Percentiles rank a stretch among this genome's conserved stretches.
Evolutionary conservation across 208 protist species (phyloP).

Genomic region (Wallacemonas sp.): DNA sequence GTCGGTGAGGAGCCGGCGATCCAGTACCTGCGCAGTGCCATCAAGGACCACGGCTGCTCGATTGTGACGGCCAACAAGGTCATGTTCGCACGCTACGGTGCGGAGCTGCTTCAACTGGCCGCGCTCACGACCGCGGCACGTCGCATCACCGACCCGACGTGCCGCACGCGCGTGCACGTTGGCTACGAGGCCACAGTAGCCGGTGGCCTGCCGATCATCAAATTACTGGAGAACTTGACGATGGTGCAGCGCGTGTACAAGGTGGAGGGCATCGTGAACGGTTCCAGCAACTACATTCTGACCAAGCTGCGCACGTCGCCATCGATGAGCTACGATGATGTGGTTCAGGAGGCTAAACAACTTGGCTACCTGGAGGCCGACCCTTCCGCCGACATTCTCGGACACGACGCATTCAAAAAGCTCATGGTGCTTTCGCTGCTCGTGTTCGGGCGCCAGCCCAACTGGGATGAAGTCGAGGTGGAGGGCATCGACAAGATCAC

Average conservation of each 20-base stretch:
- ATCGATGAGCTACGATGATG: slow-evolving; percentile 29
- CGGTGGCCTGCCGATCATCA: slow-evolving; percentile 37
- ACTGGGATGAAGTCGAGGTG: slow-evolving; percentile 29
- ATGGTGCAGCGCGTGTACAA: slow-evolving; percentile 31
- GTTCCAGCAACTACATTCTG: slow-evolving; percentile 43
- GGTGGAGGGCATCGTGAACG: slow-evolving; percentile 46
- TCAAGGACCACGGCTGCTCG: slow-evolving; percentile 32
- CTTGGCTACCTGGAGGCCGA: slow-evolving; percentile 49
- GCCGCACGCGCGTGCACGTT: slow-evolving; percentile 16
- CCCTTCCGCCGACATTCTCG: slow-evolving; percentile 37
- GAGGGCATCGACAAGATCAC: slow-evolving; percentile 37
- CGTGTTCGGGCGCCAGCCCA: slow-evolving; percentile 33
- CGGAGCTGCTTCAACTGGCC: slow-evolving; percentile 32
- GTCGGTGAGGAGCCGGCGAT: slow-evolving; percentile 40
- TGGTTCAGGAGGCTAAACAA: slow-evolving; percentile 31
- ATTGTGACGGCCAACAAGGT: slow-evolving; percentile 46
- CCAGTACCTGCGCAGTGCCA: slow-evolving; percentile 28
- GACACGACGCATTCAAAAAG: slow-evolving; percentile 44
- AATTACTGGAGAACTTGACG: slow-evolving; percentile 33
- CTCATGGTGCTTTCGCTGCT: slow-evolving; percentile 29
- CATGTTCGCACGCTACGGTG: slow-evolving; percentile 37
- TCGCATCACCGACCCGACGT: not conserved
- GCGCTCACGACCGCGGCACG: slow-evolving; percentile 2
- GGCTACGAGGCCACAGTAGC: slow-evolving; percentile 41
- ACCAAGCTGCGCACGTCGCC: slow-evolving; percentile 30